Base-by-base conservation (phyloP, 441 rosid genomes). In the Populus hybrid region DNA sequence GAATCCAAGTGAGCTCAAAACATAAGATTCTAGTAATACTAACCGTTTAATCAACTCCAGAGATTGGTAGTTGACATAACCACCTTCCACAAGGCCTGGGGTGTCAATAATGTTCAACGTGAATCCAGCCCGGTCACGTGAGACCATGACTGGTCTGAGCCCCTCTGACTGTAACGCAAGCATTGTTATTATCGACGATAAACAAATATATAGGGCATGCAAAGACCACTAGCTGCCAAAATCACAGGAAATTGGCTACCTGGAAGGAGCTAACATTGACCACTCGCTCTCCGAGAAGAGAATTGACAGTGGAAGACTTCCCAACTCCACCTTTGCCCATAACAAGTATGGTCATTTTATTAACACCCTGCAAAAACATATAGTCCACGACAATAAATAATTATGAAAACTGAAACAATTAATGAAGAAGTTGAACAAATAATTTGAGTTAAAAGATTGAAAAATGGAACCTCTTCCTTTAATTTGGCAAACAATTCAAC, bases 261-360 rank as follows among this genome's bases (percentile, higher is more conserved):
- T 95, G 97, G 57, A 95, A 95, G 81, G 97, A 86, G 84, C 90
- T 95, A 79, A 94, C 94, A 82, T 91, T 88, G 76, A 90, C 93
- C 21, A 84, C 97, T 74, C 92, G 95, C 87, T 95, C 99, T n/a
- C 98, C 92, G 11, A 94, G 82, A 42, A 95, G 94, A 78, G 99
- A 95, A 83, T 94, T 95, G 79, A 95, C 92, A 8, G 98, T 95
- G 35, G 99, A 95, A 64, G 98, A 95, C 83, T 95, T 95, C 34
- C 99, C 99, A n/a, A 94, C 95, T 68, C 99, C 98, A 5, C 97
- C 97, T 85, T 95, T 95, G 54, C 97, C 99, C 92, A 95, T 67
- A 72, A 95, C 99, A 85, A 95, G 94, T 76, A 95, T 87, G 78
- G 97, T 95, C 90, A 95, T 83, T 73, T 90, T 84, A 81, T 82